Conservation (phyloP, 345 rosid genomes). For the Durio zibethinus region DNA sequence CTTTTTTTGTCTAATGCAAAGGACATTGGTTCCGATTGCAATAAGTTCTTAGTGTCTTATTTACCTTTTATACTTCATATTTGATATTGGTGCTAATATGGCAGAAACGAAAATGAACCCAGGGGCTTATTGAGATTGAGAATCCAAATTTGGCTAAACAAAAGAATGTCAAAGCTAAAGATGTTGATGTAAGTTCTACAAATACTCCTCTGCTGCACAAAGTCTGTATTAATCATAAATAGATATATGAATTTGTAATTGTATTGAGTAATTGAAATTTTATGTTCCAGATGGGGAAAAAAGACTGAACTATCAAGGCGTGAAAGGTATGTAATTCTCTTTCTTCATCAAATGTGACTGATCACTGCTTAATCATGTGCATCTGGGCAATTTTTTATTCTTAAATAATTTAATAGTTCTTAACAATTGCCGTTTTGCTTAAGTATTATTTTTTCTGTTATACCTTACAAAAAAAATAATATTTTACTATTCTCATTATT, state of each 20-base stretch:
- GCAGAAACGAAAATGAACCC: constrained; percentile 72
- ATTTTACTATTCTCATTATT: background rate
- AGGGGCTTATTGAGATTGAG: constrained; percentile 73
- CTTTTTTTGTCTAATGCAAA: background rate
- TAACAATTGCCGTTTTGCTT: background rate
- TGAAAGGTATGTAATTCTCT: constrained; percentile 63
- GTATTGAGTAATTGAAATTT: background rate
- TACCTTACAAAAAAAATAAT: background rate
- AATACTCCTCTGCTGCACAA: background rate
- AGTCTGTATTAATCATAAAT: background rate
- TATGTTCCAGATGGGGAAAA: constrained; percentile 52
- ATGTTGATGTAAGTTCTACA: constrained; percentile 49
- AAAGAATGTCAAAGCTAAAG: constrained; percentile 62
- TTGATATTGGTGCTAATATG: background rate
- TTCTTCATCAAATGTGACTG: constrained; percentile 7
- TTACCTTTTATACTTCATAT: background rate
- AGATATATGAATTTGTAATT: background rate
- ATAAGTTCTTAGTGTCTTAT: background rate
- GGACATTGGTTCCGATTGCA: background rate
- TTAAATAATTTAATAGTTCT: background rate
- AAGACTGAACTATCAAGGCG: constrained; percentile 96
- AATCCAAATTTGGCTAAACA: constrained; percentile 78
- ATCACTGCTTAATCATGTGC: background rate
- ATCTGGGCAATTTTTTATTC: background rate
- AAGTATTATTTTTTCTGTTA: background rate